A percentile compares a stretch with the other conserved stretches of the same genome.
Evolutionary conservation across 2,329 filamentous ascomycete species (phyloP).

Genomic region (Aureobasidium musti): DNA sequence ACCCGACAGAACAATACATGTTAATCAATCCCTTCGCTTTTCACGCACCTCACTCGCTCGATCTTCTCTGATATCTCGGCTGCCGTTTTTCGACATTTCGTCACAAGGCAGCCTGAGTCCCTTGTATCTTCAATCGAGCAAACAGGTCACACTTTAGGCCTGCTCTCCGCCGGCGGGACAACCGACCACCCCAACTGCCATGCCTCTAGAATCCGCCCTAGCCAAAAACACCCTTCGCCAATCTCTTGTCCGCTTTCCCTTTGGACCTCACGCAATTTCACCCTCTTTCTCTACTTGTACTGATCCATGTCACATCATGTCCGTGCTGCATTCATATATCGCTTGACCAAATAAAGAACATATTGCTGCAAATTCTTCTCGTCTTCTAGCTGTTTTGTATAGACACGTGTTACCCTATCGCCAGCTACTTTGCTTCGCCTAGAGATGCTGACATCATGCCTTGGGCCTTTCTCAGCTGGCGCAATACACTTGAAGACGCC

Average conservation of each 20-base stretch:
- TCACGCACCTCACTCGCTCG: not conserved
- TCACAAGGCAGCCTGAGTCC: not conserved
- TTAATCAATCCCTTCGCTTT: conserved; percentile 20
- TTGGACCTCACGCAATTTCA: not conserved
- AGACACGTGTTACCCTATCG: conserved; percentile 6
- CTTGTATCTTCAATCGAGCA: not conserved
- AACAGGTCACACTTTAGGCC: conserved; percentile 6
- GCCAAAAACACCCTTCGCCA: conserved; percentile 11
- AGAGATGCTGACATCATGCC: conserved; percentile 17
- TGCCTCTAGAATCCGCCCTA: conserved; percentile 20
- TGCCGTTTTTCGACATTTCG: not conserved
- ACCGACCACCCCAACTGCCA: conserved; percentile 17
- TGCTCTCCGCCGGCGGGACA: conserved; percentile 24
- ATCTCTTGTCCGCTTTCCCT: conserved; percentile 3
- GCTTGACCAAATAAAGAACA: conserved; percentile 1
- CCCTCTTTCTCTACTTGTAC: not conserved
- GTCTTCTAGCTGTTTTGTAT: conserved; percentile 24
- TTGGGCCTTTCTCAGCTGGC: not conserved
- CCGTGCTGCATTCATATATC: conserved; percentile 13
- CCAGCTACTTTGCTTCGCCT: conserved; percentile 1
- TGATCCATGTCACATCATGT: not conserved
- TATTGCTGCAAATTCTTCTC: conserved; percentile 22
- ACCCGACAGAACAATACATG: not conserved
- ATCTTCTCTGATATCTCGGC: conserved; percentile 10
- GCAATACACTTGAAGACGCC: not conserved